phyloP scores from a whole-genome alignment of 306 rosid species.

The Dalbergia cochinchinensis region DNA sequence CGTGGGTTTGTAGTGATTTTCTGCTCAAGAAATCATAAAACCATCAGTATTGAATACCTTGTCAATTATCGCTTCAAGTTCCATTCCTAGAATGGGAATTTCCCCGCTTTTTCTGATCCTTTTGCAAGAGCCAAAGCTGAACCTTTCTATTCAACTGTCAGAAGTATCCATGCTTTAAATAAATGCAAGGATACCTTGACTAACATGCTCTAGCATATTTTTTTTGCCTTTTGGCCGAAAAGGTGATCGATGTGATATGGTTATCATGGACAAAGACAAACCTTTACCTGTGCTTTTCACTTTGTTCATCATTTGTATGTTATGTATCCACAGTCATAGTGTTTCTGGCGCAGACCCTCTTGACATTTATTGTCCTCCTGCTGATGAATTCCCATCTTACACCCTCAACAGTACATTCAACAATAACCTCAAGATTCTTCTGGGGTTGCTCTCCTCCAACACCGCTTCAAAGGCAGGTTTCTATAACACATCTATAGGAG shows the following conservation, averaged over 20 bases:
- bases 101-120: neutral
- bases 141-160: neutral
- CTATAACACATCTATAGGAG: constrained; percentile 42
- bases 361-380: constrained; percentile 35
- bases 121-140: neutral
- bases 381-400: constrained; percentile 47
- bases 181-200: neutral
- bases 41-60: neutral
- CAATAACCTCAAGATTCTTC: constrained; percentile 56
- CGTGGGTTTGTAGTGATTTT: constrained; percentile 5
- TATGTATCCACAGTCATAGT: neutral
- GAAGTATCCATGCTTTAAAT: neutral
- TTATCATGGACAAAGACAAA: constrained; percentile 26
- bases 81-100: neutral
- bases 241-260: constrained; percentile 19
- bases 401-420: constrained; percentile 43
- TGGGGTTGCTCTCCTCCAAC: constrained; percentile 53
- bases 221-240: constrained; percentile 22
- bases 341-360: constrained; percentile 52
- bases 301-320: constrained; percentile 39
- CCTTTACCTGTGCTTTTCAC: constrained; percentile 29
- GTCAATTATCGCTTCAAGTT: no score
- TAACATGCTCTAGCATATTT: neutral
- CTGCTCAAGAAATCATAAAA: neutral
- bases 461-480: constrained; percentile 47